Evolutionary conservation across 2,329 filamentous ascomycete species (phyloP), one percentile per base, ranked within the genome.

Genomic region (Sporothrix pallida): DNA sequence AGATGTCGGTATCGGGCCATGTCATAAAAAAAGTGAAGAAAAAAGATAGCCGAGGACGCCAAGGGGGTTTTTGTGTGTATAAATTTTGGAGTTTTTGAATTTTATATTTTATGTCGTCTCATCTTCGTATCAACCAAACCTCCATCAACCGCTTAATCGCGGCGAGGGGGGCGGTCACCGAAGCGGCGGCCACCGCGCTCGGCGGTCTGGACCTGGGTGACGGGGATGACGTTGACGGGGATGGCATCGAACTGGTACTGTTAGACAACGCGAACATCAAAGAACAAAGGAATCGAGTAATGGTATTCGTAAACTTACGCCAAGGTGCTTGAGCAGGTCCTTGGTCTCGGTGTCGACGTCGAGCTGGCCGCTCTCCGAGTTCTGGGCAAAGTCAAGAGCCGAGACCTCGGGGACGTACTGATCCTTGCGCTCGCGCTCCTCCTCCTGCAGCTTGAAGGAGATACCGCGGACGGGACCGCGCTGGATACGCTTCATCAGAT

Each of bases 361-460:
- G 81, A 99, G 90, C 86, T 95, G 92, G 82, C 96, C 96, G 83
- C 87, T 92, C 88, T 98, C 96, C 84, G 90, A 90, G 88, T 93
- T 94, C 90, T 97, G 94, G 83, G 92, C 91, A 89, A 98, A 97
- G 90, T 99, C 96, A 84, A 99, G 93, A 83, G 96, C 96, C 76
- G 97, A 99, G 81, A 99, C 90, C 88, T 99, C 96, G 83, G 96
- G 96, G 79, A 99, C 96, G 89, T 98, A 99, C 90, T 99, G 96
- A 89, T 99, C 96, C 93, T 99, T 99, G 85, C 96, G 93, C 89
- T 99, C 96, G 90, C 96, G 94, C 92, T 99, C 96, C 90, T 99
- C 96, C 89, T 99, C 96, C 89, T 99, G 96, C 76, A 99, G 93
- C 91, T 99, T 99, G 95, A 99, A 99, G 86, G 97, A 99, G 88